phyloP scores from a whole-genome alignment of 2,329 filamentous ascomycete species.

The Neoscytalidium dimidiatum region DNA sequence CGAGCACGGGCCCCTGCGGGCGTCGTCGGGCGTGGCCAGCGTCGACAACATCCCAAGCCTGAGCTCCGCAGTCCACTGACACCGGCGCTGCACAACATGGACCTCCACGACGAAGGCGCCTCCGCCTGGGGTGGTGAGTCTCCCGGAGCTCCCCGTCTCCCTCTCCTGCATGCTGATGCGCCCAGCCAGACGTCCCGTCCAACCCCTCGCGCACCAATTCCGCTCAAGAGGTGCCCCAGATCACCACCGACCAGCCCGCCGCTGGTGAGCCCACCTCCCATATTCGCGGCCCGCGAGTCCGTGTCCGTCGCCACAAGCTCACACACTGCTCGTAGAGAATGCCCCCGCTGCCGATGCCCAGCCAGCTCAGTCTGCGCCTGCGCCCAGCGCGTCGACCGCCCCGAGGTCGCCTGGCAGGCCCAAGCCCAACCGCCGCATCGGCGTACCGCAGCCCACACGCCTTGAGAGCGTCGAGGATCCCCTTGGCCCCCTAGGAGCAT shows the following conservation, averaged over 20 bases:
- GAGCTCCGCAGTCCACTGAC: slow-evolving; percentile 8
- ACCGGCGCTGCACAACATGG: slow-evolving; percentile 30
- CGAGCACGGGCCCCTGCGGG: not conserved
- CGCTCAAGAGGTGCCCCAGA: slow-evolving; percentile 42
- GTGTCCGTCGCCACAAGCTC: not conserved
- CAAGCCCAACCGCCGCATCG: slow-evolving; percentile 49
- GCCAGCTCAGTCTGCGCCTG: slow-evolving; percentile 27
- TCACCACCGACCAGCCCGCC: slow-evolving; percentile 31
- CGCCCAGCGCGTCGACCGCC: slow-evolving; percentile 41
- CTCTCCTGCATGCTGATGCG: slow-evolving; percentile 14
- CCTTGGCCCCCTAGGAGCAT: slow-evolving; percentile 73
- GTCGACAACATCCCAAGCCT: slow-evolving; percentile 10
- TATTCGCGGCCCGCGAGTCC: not conserved
- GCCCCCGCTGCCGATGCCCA: slow-evolving; percentile 19
- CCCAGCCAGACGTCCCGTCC: slow-evolving; percentile 47
- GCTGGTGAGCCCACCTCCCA: slow-evolving; percentile 25
- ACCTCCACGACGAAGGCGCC: slow-evolving; percentile 45
- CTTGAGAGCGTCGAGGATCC: slow-evolving; percentile 77
- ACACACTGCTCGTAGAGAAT: slow-evolving; percentile 5
- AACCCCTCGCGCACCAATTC: slow-evolving; percentile 39
- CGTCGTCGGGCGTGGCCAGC: not conserved
- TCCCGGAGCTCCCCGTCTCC: not conserved
- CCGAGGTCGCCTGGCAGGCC: slow-evolving; percentile 51
- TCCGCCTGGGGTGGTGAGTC: slow-evolving; percentile 46
- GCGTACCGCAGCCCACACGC: slow-evolving; percentile 74